These are phyloP conservation scores for Oryza rufipogon DNA, from an alignment of 176 grass and related monocot species.

Conservation along the genomic window DNA sequence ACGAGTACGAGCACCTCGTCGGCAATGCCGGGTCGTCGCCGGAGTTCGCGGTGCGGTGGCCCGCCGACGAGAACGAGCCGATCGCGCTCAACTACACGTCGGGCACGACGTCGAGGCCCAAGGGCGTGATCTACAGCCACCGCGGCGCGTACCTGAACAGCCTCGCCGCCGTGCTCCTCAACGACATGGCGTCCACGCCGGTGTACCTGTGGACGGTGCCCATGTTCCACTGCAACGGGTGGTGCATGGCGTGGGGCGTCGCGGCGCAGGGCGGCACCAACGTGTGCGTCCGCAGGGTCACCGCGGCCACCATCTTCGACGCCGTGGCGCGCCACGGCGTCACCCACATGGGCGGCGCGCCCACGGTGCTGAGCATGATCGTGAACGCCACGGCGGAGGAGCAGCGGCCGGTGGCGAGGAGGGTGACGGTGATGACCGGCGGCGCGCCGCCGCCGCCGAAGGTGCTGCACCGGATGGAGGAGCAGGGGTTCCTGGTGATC, in stretches of 20 bases:
- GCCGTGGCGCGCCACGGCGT: slow-evolving; percentile 43
- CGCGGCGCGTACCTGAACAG: slow-evolving; percentile 71
- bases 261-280: slow-evolving; percentile 78
- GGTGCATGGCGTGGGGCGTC: slow-evolving; percentile 78
- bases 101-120: slow-evolving; percentile 73
- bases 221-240: slow-evolving; percentile 95
- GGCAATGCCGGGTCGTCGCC: too few relatives aligned
- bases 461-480: slow-evolving; percentile 73
- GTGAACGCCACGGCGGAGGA: slow-evolving; percentile 51
- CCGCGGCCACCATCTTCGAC: slow-evolving; percentile 55
- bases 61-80: slow-evolving; percentile 66
- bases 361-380: slow-evolving; percentile 77
- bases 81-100: slow-evolving; percentile 92
- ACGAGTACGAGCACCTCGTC: slow-evolving; percentile 53
- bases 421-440: slow-evolving; percentile 51
- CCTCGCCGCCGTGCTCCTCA: slow-evolving; percentile 53
- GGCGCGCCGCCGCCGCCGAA: slow-evolving; percentile 65
- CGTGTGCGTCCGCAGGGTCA: slow-evolving; percentile 65
- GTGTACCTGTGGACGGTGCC: slow-evolving; percentile 87
- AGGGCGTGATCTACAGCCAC: slow-evolving; percentile 84
- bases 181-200: slow-evolving; percentile 51
- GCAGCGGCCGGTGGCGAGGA: not conserved
- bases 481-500: slow-evolving; percentile 62
- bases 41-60: slow-evolving; percentile 45
- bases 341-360: slow-evolving; percentile 76